Base-by-base conservation (phyloP, 306 rosid genomes). In the Cicer pinnatifidum region DNA sequence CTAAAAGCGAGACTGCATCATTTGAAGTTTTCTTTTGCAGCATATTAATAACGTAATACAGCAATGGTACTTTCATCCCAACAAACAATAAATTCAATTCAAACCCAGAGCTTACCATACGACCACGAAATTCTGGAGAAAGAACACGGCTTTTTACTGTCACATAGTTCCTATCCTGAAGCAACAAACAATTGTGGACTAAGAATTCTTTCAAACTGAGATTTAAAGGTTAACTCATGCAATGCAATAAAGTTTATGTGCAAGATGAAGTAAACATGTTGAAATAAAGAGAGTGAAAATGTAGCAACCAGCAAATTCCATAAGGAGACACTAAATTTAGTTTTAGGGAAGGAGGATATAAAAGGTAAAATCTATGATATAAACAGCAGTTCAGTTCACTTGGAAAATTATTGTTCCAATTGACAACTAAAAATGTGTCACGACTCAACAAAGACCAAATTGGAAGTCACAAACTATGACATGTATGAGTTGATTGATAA, bases 61-160 rank as follows among this genome's bases (percentile, higher is more conserved):
- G 33, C n/a, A 69, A 54, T 47, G 11, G 51, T 64, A 48, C 19
- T 69, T 75, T 65, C 53, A 79, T 68, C 13, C 40, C 16, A 20
- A 48, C 11, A 56, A 47, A 78, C 78, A 50, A 61, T 17, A 51
- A 52, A 67, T 17, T 71, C 48, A 66, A 48, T 39, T 70, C 50
- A 65, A 54, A 23, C 52, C 66, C 70, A 59, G 76, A 70, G 54
- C 93, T 72, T 87, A 94, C 99, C 99, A 95, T 95, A 44, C 99
- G 97, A 68, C 99, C 97, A 80, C 97, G 97, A 73, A 91, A 95
- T 78, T 95, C 99, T 33, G 99, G 99, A 85, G 83, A 80, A 41
- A 91, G 78, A 47, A 91, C 92, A 51, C 97, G 96, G 71, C 65
- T 86, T 88, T 90, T 95, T 58, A 84, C 85, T 28, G 87, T 87